Evolutionary conservation across 768 basidiomycete genomes (phyloP).

Genomic region (Tulasnella sp.): DNA sequence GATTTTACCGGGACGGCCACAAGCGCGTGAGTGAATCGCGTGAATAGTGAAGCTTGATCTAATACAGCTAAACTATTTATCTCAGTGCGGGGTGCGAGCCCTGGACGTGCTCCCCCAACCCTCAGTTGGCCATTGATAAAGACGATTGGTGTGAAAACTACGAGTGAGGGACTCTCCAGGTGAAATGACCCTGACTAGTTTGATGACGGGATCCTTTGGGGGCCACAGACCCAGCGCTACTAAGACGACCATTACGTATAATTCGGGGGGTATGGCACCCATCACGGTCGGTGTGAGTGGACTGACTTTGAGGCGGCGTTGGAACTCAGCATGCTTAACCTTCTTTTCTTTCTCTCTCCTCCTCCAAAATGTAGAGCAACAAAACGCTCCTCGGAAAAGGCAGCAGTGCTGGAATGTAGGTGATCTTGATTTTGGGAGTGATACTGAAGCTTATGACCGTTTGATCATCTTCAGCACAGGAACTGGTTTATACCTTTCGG

Average conservation of each 20-base stretch:
- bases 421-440: background rate
- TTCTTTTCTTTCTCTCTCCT: no score
- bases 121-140: conserved; percentile 4
- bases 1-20: conserved; percentile 7
- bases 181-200: no score
- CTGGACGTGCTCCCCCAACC: conserved; percentile 12
- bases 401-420: conserved; percentile 7
- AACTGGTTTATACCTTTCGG: background rate
- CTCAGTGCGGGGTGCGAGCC: conserved; percentile 6
- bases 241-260: no score
- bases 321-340: no score
- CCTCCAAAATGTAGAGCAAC: background rate
- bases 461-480: background rate
- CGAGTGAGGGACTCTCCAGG: background rate
- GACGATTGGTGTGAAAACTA: conserved; percentile 8
- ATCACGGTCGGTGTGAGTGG: background rate
- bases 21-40: no score
- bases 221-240: no score
- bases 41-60: no score
- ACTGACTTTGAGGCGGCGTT: no score
- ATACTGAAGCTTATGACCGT: background rate
- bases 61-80: background rate
- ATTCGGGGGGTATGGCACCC: background rate
- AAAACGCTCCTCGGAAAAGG: conserved; percentile 11
- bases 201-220: no score